Evolutionary conservation across 257 asterid species (phyloP), one percentile per base, ranked within the genome.

Genomic region (Striga asiatica): DNA sequence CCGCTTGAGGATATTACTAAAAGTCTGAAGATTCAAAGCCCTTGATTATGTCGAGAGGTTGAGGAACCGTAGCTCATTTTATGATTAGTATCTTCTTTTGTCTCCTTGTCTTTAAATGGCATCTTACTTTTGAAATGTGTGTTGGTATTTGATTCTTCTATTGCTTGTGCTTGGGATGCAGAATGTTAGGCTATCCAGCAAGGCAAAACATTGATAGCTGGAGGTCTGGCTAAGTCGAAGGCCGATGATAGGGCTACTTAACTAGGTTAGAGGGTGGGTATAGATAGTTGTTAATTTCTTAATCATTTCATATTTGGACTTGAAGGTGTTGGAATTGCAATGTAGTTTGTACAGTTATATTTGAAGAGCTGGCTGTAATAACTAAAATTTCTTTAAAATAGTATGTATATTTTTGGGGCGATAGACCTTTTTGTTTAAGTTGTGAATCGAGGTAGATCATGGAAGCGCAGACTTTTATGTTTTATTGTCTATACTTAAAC

Each of bases 1-100:
- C 99, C 99, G 3, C 94, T 92, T 10, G 99, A 92, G 71, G 99
- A 92, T 74, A 88, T 92, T 54, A 80, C 94, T 0, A 97, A 88
- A 0, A 92, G 99, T 73, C 86, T 92, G 11, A 92, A 84, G 70
- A 49, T 84, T 66, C 42, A 92, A 76, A 62, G 95, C 94, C 6
- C 83, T 92, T 62, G 97, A 84, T 73, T 79, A 95, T 39, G 91
- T 78, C 3, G 99, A 88, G 66, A 77, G 99, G 58, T 97, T 92
- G 75, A 76, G 95, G n/a, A 66, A 1, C 6, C 21, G 31, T 32
- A 9, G 8, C 60, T 54, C 12, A 10, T 38, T 16, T 22, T 24
- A 11, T 68, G 29, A 32, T n/a, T 12, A n/a, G 37, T 8, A 18
- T 58, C 58, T 60, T 4, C 7, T 2, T 7, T 27, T 7, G n/a